Evolutionary conservation across 164 flowering plant genomes (phyloP).

Genomic region (Paratinospora sagittata): DNA sequence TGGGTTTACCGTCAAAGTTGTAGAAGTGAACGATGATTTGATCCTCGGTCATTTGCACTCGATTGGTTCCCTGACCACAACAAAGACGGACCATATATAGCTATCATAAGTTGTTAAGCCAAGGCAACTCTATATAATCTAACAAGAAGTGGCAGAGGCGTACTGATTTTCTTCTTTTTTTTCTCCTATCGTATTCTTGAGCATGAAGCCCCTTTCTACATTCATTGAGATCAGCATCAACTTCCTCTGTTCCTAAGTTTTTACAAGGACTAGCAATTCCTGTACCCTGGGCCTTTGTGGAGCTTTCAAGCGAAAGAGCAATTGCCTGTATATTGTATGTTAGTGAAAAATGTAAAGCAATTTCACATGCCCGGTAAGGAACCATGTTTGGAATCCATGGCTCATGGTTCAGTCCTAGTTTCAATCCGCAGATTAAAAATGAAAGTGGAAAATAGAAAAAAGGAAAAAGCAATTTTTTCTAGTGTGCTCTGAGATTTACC

Average conservation of each 20-base stretch:
- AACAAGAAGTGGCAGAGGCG: slow-evolving; percentile 12
- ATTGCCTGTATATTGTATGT: slow-evolving; percentile 55
- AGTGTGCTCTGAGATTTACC: slow-evolving; percentile 38
- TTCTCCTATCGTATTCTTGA: slow-evolving; percentile 33
- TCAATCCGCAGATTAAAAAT: neutral
- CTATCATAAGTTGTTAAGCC: neutral
- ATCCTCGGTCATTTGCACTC: slow-evolving; percentile 79
- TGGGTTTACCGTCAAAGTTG: slow-evolving; percentile 69
- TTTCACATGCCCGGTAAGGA: neutral
- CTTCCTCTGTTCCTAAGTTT: slow-evolving; percentile 8
- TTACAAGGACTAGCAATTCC: slow-evolving; percentile 13
- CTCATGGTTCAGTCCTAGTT: neutral
- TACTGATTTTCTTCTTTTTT: slow-evolving; percentile 58
- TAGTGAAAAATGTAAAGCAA: neutral
- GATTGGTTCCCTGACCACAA: slow-evolving; percentile 36
- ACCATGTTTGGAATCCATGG: neutral
- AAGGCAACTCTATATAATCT: neutral
- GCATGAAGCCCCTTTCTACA: slow-evolving; percentile 18
- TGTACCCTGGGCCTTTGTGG: slow-evolving; percentile 23
- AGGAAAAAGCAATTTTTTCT: no score
- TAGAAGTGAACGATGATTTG: slow-evolving; percentile 70
- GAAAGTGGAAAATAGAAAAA: neutral
- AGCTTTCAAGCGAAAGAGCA: slow-evolving; percentile 63
- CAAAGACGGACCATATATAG: slow-evolving; percentile 7
- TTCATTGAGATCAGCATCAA: slow-evolving; percentile 15